Evolutionary conservation across 2,329 filamentous ascomycete genomes (phyloP), one percentile per base, ranked within the genome.

Genomic region (Colletotrichum chlorophyti): DNA sequence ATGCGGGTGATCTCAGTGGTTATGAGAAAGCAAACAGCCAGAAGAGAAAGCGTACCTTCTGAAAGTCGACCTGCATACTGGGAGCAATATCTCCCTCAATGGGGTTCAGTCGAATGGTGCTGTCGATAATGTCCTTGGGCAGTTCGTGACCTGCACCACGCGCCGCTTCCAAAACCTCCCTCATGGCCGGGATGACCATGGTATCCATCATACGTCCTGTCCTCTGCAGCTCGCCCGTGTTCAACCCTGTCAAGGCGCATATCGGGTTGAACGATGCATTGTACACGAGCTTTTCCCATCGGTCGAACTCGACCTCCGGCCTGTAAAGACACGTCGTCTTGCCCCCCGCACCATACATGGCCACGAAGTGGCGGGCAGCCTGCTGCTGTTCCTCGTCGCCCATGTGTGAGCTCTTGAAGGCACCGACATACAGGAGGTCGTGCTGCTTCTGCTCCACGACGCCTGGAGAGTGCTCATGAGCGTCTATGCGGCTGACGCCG

Each of bases 61-160:
- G 70, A 7, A 77, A 68, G 67, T 86, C 83, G 58, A 80, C 76
- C 14, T 76, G 71, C 83, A 85, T 85, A 62, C 80, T 83, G 0
- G 82, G 83, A 60, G 74, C 72, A 60, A 82, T 74, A 34, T 76
- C 79, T 38, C 76, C 75, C 41, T 79, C 76, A 17, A 79, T 68
- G 0, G 81, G 80, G 70, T 86, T 81, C 34, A 73, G 66, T 24
- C 75, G 68, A 35, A 87, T 79, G 62, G 79, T 75, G 4, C 65
- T 61, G 15, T 81, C 73, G 15, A 78, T 72, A 3, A 82, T 64
- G 6, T 75, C 76, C 0, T 74, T 73, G 0, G 72, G 73, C 5
- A 85, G 66, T 0, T 40, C 66, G 4, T 77, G 69, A 0, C 81
- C 81, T 4, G 64, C 68, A 8, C 75, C 78, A 31, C 65, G 67